A percentile compares a stretch with the other conserved stretches of the same genome.
Conservation (phyloP, 2,329 filamentous ascomycete species). For the Arthrobotrys conoides region DNA sequence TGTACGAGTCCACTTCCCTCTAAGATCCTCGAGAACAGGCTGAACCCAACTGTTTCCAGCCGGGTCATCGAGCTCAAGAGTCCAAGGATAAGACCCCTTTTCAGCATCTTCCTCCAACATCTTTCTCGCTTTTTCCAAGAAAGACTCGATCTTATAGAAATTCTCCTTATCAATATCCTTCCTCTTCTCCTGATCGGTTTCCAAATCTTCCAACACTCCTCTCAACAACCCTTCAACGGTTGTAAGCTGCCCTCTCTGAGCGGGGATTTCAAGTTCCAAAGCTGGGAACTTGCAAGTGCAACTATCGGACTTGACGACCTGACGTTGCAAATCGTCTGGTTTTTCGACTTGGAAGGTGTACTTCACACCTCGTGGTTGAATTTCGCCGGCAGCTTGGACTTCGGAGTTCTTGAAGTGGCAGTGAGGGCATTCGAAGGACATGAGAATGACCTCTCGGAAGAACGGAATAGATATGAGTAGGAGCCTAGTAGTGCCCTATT, state of each 20-base stretch:
- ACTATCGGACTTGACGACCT: slow-evolving; percentile 92
- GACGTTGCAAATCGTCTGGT: slow-evolving; percentile 81
- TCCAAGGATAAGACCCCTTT: slow-evolving; percentile 79
- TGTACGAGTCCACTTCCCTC: slow-evolving; percentile 89
- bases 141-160: slow-evolving; percentile 80
- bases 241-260: slow-evolving; percentile 89
- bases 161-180: slow-evolving; percentile 84
- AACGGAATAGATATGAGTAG: slow-evolving; percentile 94
- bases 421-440: slow-evolving; percentile 94
- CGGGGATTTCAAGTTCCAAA: slow-evolving; percentile 91
- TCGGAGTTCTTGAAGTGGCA: slow-evolving; percentile 93
- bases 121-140: slow-evolving; percentile 80
- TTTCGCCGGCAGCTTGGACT: slow-evolving; percentile 90
- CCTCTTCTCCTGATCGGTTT: slow-evolving; percentile 83
- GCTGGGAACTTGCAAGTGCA: slow-evolving; percentile 90
- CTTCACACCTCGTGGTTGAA: slow-evolving; percentile 88
- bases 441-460: slow-evolving; percentile 97
- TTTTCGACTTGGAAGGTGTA: slow-evolving; percentile 85
- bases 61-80: slow-evolving; percentile 87
- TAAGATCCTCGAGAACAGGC: slow-evolving; percentile 81
- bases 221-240: slow-evolving; percentile 91
- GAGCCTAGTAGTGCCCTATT: slow-evolving; percentile 83
- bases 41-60: slow-evolving; percentile 98
- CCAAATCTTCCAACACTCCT: slow-evolving; percentile 84
- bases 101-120: slow-evolving; percentile 76